Evolutionary conservation across 2,329 filamentous ascomycete species (phyloP).

Genomic region (Colletotrichum plurivorum): DNA sequence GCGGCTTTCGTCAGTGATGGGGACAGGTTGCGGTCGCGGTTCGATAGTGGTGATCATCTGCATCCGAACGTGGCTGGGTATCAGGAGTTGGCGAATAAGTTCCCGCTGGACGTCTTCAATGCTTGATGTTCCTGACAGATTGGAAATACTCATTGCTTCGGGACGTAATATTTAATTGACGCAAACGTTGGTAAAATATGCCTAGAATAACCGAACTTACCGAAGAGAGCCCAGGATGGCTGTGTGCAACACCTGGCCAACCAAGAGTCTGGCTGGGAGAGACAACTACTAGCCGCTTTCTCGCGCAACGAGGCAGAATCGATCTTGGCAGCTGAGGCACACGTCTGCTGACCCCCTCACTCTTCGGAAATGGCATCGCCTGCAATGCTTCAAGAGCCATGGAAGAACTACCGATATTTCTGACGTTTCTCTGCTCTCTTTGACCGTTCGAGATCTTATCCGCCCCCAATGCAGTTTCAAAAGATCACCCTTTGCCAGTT

Average conservation of each 20-base stretch:
- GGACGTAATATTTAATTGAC: background rate
- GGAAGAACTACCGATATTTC: no score
- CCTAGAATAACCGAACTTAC: background rate
- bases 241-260: background rate
- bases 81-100: constrained; percentile 69
- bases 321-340: constrained; percentile 6
- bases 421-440: no score
- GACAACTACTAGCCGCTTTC: constrained; percentile 1
- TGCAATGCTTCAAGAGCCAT: background rate
- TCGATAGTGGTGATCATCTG: constrained; percentile 75
- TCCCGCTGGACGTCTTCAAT: constrained; percentile 69
- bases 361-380: background rate
- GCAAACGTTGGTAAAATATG: background rate
- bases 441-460: no score
- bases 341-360: background rate
- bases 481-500: no score
- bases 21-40: constrained; percentile 62
- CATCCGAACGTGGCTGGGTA: constrained; percentile 74
- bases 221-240: background rate
- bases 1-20: constrained; percentile 69
- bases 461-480: no score
- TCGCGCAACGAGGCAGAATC: background rate
- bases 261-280: background rate
- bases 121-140: background rate
- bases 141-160: background rate